Conservation (phyloP, 768 basidiomycete genomes). For the Amanita fuliginea region DNA sequence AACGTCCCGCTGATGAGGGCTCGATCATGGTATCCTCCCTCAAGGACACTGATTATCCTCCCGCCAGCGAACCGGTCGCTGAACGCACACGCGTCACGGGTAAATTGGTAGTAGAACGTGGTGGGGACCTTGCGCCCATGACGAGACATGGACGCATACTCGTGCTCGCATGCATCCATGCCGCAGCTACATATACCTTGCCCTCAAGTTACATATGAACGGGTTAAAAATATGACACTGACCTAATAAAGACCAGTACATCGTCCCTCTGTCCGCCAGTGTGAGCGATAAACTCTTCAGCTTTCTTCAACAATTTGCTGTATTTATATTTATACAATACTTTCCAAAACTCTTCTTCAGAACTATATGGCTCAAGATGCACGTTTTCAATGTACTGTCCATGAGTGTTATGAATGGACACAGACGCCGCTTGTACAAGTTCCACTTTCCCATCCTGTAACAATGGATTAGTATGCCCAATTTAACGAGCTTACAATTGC, state of each 20-base stretch:
- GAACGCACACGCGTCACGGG: conserved; percentile 55
- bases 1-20: conserved; percentile 77
- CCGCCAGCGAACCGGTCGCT: conserved; percentile 57
- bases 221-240: conserved; percentile 7
- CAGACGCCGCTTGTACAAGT: conserved; percentile 80
- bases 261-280: conserved; percentile 60
- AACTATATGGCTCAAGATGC: conserved; percentile 65
- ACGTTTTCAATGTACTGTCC: conserved; percentile 85
- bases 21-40: conserved; percentile 91
- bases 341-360: conserved; percentile 67
- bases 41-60: conserved; percentile 76
- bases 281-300: conserved; percentile 55
- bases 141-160: conserved; percentile 83
- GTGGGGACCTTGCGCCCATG: conserved; percentile 85
- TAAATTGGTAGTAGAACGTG: conserved; percentile 78
- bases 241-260: conserved; percentile 85
- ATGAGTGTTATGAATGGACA: conserved; percentile 66
- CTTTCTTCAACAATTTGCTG: conserved; percentile 48
- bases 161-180: conserved; percentile 92
- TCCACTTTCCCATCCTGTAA: conserved; percentile 67
- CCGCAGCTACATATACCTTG: conserved; percentile 64
- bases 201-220: not conserved
- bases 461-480: not conserved
- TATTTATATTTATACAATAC: conserved; percentile 62
- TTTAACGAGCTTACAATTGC: not conserved